These are phyloP conservation scores for Narthecium ossifragum DNA, from an alignment of 106 monocot genomes.

Conservation along the genomic window DNA sequence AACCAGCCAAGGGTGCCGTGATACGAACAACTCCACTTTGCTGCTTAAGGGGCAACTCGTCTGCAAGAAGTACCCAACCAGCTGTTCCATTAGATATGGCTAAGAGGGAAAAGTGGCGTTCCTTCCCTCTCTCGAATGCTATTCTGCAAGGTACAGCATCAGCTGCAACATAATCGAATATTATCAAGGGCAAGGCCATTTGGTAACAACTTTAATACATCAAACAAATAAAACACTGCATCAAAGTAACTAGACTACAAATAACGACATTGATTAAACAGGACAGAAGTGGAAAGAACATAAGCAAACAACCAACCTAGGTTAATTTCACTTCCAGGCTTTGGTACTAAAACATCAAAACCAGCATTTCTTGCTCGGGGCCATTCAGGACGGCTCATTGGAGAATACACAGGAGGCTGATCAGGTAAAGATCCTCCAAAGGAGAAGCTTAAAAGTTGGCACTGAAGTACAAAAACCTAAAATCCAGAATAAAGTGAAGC, in stretches of 20 bases:
- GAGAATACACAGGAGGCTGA: conserved; percentile 47
- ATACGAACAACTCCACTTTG: conserved; percentile 72
- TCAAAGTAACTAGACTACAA: no score
- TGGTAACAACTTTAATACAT: no score
- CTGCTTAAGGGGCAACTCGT: conserved; percentile 61
- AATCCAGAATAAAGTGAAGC: no score
- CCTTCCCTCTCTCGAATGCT: conserved; percentile 98
- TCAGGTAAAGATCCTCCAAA: conserved; percentile 61
- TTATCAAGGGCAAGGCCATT: no score
- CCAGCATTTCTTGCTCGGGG: conserved; percentile 32
- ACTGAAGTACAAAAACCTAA: conserved; percentile 88
- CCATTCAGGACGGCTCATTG: conserved; percentile 26
- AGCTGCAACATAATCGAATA: no score
- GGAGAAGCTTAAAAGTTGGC: conserved; percentile 72
- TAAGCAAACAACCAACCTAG: conserved; percentile 38
- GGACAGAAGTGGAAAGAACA: conserved; percentile 1
- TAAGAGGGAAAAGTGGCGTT: conserved; percentile 72
- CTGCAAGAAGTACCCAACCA: conserved; percentile 87
- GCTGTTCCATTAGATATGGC: conserved; percentile 66
- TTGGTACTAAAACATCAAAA: conserved; percentile 56
- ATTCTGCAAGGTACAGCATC: conserved; percentile 84
- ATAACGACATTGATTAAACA: no score
- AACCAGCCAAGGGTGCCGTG: conserved; percentile 85
- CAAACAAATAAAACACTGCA: no score
- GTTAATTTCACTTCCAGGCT: conserved; percentile 79